phyloP scores from a whole-genome alignment of 306 rosid genomes.

The Rosa persica region DNA sequence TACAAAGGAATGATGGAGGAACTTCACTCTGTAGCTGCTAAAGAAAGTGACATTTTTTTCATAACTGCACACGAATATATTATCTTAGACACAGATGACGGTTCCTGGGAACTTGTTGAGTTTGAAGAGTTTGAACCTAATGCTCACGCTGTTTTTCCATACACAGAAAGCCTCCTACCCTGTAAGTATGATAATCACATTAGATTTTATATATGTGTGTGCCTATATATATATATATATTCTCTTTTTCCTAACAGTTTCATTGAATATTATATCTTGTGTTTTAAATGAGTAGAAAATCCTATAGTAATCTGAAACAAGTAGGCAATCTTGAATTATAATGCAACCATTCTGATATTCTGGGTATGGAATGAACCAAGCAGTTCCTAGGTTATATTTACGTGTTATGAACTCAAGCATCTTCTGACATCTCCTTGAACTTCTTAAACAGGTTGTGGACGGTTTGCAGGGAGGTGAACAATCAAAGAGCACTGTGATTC shows the following conservation, averaged over 20 bases:
- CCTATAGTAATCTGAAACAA: background rate
- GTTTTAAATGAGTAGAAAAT: background rate
- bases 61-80: slow-evolving; percentile 15
- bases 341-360: background rate
- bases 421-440: slow-evolving; percentile 4
- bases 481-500: background rate
- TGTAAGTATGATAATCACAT: slow-evolving; percentile 21
- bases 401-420: background rate
- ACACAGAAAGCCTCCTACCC: slow-evolving; percentile 26
- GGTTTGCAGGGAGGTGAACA: background rate
- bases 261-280: background rate
- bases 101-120: slow-evolving; percentile 17
- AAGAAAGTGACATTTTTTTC: slow-evolving; percentile 18
- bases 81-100: slow-evolving; percentile 8
- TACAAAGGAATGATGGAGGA: slow-evolving; percentile 2
- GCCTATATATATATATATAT: too few species aligned
- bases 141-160: slow-evolving; percentile 16
- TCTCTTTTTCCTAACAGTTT: background rate
- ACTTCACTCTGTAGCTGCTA: slow-evolving; percentile 21
- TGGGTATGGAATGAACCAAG: background rate
- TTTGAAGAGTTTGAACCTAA: slow-evolving; percentile 1
- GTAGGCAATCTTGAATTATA: background rate
- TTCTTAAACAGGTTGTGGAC: slow-evolving; percentile 27
- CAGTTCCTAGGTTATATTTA: background rate
- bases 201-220: background rate